Evolutionary conservation across 2,329 filamentous ascomycete species (phyloP).

Genomic region (Cryphonectria parasitica): DNA sequence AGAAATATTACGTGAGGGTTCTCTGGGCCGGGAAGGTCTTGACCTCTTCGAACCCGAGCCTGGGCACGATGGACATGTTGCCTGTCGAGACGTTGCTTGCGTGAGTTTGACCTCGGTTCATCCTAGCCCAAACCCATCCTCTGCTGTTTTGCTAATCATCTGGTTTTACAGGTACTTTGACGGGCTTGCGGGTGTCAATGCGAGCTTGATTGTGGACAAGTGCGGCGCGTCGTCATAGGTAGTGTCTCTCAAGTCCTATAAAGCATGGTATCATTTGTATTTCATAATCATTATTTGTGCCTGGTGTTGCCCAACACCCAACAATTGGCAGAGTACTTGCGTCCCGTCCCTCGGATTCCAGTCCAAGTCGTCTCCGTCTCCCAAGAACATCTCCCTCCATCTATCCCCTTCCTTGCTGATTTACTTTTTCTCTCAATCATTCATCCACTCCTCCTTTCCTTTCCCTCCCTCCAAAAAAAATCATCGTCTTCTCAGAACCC

Average conservation of each 20-base stretch:
- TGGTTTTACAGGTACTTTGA: conserved; percentile 63
- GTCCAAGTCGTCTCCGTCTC: not conserved
- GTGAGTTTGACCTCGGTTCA: conserved; percentile 1
- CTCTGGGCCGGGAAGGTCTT: conserved; percentile 70
- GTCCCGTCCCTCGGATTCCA: not conserved
- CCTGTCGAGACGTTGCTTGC: conserved; percentile 63
- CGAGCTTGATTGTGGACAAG: conserved; percentile 42
- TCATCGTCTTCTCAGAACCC: conserved; percentile 40
- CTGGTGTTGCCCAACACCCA: too few species aligned
- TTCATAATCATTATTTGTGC: not conserved
- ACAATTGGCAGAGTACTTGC: too few species aligned
- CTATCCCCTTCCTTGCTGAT: too few species aligned
- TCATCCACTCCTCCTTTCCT: not conserved
- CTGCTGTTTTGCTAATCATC: conserved; percentile 4
- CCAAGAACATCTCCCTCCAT: too few species aligned
- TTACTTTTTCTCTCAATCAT: too few species aligned
- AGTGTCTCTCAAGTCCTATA: not conserved
- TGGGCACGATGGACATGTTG: conserved; percentile 71
- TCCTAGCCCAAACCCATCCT: rapidly evolving
- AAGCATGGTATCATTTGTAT: not conserved
- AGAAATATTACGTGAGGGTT: conserved; percentile 61
- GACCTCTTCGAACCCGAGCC: conserved; percentile 65
- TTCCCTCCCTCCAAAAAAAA: not conserved
- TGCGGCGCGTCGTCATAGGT: conserved; percentile 20
- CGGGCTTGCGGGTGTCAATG: conserved; percentile 62